Base-by-base conservation (phyloP, 441 rosid genomes). In the Pelargonium australe region DNA sequence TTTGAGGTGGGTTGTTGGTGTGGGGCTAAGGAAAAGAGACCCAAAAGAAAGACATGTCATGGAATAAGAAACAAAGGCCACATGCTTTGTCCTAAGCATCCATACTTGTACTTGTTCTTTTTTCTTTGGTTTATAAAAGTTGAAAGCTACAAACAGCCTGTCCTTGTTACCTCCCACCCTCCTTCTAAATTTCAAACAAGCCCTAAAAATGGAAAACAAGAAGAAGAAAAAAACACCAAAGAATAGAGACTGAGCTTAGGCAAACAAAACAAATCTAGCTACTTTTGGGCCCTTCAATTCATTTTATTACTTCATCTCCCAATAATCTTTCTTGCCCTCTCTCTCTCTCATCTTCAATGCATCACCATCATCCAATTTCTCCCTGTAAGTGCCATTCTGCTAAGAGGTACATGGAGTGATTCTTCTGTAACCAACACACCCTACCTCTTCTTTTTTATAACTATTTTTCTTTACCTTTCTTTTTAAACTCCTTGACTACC, bases 41-140 rank as follows among this genome's bases (percentile, higher is more conserved):
- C 23, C 19, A n/a, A 73, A 76, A 44, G 70, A 76, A 79, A 80
- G 72, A 78, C 79, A 75, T 80, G 83, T 77, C 51, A 78, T 67
- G 77, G 74, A 84, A 86, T 75, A 80, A 47, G 88, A 77, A 86
- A 77, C 86, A 82, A 69, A 63, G 0, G 64, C 73, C 89, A 81
- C 84, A 72, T 80, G 85, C 80, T 58, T 37, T 73, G 82, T 75
- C 79, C 31, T 61, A 68, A 66, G 73, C 82, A 78, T 73, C 81
- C 74, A 66, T 65, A 72, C 70, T 47, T 75, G 79, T 74, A 72
- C 83, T 60, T 60, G 0, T 82, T 77, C 1, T 16, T 55, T 44
- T 44, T 17, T 61, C 65, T 63, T 58, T 43, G 65, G 62, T 43
- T 45, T 23, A 31, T 9, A 49, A 77, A 77, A 66, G 76, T 71